Percentiles rank a stretch among this genome's conserved stretches.
Evolutionary conservation across 805 yeast species (phyloP).

Genomic region (Vanderwaltozyma polyspora): DNA sequence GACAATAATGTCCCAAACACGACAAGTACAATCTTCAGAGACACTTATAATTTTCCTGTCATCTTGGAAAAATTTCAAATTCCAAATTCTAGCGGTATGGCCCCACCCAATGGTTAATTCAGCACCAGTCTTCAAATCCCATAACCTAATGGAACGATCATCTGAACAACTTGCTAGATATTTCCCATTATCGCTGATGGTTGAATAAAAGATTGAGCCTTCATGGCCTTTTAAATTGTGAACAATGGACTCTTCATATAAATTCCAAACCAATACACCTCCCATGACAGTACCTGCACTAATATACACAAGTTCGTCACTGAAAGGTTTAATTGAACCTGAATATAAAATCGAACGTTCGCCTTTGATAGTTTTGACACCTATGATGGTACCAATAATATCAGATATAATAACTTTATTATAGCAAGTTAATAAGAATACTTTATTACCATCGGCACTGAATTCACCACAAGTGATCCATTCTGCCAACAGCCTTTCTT

Average conservation of each 20-base stretch:
- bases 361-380: constrained; percentile 33
- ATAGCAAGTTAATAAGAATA: constrained; percentile 67
- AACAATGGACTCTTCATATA: constrained; percentile 32
- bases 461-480: constrained; percentile 68
- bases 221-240: constrained; percentile 65
- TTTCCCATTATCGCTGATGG: constrained; percentile 43
- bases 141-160: constrained; percentile 77
- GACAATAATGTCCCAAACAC: constrained; percentile 54
- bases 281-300: constrained; percentile 93
- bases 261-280: constrained; percentile 74
- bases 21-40: constrained; percentile 79
- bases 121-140: constrained; percentile 49
- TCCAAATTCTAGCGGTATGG: constrained; percentile 91
- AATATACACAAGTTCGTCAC: constrained; percentile 35
- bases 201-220: constrained; percentile 84
- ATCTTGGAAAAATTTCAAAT: constrained; percentile 42
- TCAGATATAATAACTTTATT: constrained; percentile 37
- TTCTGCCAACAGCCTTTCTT: constrained; percentile 53
- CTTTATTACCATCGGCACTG: constrained; percentile 25
- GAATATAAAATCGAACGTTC: constrained; percentile 83
- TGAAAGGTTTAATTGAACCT: constrained; percentile 52
- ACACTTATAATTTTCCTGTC: constrained; percentile 43
- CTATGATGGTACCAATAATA: constrained; percentile 15
- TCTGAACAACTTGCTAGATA: constrained; percentile 78
- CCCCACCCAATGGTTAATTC: constrained; percentile 86